These are phyloP conservation scores for Tylopilus balloui DNA, from an alignment of 768 basidiomycete genomes.

Conservation along the genomic window DNA sequence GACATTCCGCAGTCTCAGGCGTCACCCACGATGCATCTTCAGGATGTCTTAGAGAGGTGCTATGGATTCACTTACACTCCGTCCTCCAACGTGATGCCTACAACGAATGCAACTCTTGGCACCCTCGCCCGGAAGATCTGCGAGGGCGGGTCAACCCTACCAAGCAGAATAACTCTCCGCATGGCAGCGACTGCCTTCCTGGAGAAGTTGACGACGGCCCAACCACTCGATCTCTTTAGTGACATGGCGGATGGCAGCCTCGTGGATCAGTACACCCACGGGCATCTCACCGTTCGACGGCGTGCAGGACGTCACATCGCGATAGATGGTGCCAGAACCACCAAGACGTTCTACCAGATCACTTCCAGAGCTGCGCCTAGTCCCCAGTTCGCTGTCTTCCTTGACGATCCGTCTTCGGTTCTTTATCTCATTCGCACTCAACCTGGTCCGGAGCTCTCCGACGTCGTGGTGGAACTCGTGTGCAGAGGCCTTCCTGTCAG, in stretches of 20 bases:
- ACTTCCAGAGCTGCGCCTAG: background rate
- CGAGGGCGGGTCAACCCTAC: background rate
- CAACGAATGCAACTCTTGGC: background rate
- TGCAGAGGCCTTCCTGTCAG: background rate
- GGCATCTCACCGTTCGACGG: background rate
- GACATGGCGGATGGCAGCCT: background rate
- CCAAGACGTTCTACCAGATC: background rate
- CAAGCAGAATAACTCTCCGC: background rate
- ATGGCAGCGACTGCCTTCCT: background rate
- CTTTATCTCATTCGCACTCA: background rate
- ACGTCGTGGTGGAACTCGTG: background rate
- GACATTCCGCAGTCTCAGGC: background rate
- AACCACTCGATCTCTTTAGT: background rate
- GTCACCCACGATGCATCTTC: background rate
- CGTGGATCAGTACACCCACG: background rate
- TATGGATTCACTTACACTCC: conserved; percentile 1
- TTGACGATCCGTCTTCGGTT: background rate
- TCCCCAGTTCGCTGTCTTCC: background rate
- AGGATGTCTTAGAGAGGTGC: background rate
- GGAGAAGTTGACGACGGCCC: background rate
- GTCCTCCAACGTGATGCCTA: background rate
- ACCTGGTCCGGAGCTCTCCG: background rate
- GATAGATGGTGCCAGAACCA: background rate
- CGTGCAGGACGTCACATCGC: background rate
- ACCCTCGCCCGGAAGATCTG: background rate